Evolutionary conservation across 2,329 filamentous ascomycete genomes (phyloP).

Genomic region (Cryphonectria nitschkei): DNA sequence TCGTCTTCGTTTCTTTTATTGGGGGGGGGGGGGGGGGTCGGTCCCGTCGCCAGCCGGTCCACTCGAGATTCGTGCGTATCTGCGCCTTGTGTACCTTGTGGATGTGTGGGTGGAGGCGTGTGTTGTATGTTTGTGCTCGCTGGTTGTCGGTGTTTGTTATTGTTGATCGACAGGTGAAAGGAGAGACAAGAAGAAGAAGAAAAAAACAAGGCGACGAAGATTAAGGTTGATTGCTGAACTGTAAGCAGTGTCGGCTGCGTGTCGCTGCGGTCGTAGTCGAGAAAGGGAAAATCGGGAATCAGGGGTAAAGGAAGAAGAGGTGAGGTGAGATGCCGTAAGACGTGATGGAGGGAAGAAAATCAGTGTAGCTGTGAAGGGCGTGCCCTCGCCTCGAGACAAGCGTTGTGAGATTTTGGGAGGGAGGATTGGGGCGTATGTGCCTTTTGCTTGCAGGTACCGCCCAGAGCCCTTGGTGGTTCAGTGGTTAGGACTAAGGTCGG

Average conservation of each 20-base stretch:
- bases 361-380: constrained; percentile 1
- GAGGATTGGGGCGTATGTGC: constrained; percentile 1
- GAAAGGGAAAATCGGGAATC: not conserved
- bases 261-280: not conserved
- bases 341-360: not conserved
- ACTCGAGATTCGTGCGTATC: constrained; percentile 11
- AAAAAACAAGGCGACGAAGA: not conserved
- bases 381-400: not conserved
- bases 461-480: not conserved
- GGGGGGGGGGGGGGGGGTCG: constrained; percentile 14
- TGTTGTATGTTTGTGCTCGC: not conserved
- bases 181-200: constrained; percentile 12
- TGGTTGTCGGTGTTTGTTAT: constrained; percentile 5
- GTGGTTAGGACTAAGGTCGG: not conserved
- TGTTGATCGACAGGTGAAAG: constrained; percentile 11
- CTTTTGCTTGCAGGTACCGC: not conserved
- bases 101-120: not conserved
- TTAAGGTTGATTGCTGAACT: not conserved
- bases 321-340: not conserved
- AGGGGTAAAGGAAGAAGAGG: not conserved
- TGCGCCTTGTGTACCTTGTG: constrained; percentile 9
- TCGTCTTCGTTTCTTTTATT: not conserved
- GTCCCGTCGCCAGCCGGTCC: constrained; percentile 31
- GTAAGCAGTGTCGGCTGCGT: not conserved
- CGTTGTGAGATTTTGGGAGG: constrained; percentile 15